Evolutionary conservation across 208 protist species (phyloP).

Genomic region (Acanthamoeba castellanii): DNA sequence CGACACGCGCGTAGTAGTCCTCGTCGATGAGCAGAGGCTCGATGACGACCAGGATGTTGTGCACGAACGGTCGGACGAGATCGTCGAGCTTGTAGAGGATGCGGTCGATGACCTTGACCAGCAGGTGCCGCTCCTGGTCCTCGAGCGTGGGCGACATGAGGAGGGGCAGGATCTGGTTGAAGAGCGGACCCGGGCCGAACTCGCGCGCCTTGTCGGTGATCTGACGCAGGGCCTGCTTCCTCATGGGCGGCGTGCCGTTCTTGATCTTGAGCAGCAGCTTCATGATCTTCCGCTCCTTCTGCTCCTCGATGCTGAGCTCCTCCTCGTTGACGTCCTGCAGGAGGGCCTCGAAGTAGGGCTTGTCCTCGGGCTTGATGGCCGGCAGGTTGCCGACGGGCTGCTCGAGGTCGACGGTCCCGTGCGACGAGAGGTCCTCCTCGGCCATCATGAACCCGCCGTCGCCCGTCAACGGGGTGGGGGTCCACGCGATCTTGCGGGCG

Average conservation of each 20-base stretch:
- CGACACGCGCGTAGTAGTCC: constrained; percentile 98
- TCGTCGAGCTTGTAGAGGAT: constrained; percentile 98
- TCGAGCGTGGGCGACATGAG: constrained; percentile 97
- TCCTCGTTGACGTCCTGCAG: constrained; percentile 93
- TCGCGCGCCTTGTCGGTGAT: constrained; percentile 98
- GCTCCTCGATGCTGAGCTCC: constrained; percentile 93
- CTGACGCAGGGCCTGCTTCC: constrained; percentile 96
- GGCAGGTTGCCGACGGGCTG: constrained; percentile 95
- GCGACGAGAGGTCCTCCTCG: constrained; percentile 5
- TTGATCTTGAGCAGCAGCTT: constrained; percentile 99
- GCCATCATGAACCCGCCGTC: constrained; percentile 67
- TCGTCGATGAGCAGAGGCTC: constrained; percentile 98
- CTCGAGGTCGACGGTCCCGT: constrained; percentile 86
- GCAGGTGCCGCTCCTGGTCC: constrained; percentile 98
- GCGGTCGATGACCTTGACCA: constrained; percentile 99
- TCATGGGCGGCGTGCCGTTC: constrained; percentile 98
- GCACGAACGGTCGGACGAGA: constrained; percentile 96
- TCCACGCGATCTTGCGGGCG: constrained; percentile 88
- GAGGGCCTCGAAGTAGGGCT: constrained; percentile 96
- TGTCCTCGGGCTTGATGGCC: constrained; percentile 97
- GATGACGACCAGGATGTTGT: constrained; percentile 99
- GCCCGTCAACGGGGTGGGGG: constrained; percentile 87
- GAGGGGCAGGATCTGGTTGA: constrained; percentile 98
- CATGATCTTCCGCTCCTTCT: constrained; percentile 97
- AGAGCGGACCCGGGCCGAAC: constrained; percentile 97